Evolutionary conservation across 208 protist genomes (phyloP), one percentile per base, ranked within the genome.

Genomic region (Strigomonas oncopelti): DNA sequence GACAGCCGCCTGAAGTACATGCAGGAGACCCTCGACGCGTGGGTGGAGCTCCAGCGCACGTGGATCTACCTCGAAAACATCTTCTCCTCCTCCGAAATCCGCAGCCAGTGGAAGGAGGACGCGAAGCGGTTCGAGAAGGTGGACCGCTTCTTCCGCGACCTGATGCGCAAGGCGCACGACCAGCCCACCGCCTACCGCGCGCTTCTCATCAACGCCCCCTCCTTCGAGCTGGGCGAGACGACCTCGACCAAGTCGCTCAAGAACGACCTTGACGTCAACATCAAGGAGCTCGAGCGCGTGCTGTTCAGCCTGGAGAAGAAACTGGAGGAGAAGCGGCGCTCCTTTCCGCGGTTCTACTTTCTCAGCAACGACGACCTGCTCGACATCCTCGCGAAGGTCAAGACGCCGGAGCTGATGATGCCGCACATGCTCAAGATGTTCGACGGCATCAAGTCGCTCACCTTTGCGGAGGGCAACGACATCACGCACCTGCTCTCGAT

Each of bases 381-480:
- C 9, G 96, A 99, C 71, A 97, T 99, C 55, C 81, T 99, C n/a
- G 92, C 98, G 34, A 98, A 99, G 87, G 97, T 97, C 24, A 98
- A 96, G 72, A 97, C 98, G 48, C 97, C 97, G 11, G 92, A 97
- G 65, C 84, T 96, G 58, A 97, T 99, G 72, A 98, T 98, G 88
- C 92, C 95, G 45, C 96, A 99, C 81, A 96, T 98, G 87, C 79
- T 92, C 27, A 99, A 99, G 80, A 98, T 98, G 91, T 99, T 99
- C 74, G 97, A 99, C 80, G 91, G 93, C 72, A 96, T 97, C 72
- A 97, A 97, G 69, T 85, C 87, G 25, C 77, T 97, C 34, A 57
- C 77, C 9, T 88, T 97, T 60, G 70, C 73, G 20, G 80, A 89
- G 45, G 77, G 60, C 14, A 93, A 94, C 63, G 89, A 94, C 65